Evolutionary conservation across 2,329 filamentous ascomycete species (phyloP).

Genomic region (Ophiostoma ips): DNA sequence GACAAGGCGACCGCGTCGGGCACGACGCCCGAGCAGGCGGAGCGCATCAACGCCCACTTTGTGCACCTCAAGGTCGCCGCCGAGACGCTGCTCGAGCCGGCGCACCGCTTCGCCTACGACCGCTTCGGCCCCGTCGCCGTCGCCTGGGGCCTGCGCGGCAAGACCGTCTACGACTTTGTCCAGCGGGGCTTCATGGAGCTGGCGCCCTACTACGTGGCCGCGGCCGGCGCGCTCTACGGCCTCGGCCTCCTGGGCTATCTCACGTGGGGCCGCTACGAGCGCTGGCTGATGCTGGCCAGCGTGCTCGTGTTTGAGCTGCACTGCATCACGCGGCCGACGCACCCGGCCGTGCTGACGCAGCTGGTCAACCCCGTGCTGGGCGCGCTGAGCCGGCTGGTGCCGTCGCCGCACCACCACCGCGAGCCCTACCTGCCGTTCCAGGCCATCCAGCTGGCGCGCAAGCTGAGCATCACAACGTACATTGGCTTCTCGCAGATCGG

Average conservation of each 20-base stretch:
- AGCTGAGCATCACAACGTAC: slow-evolving; percentile 62
- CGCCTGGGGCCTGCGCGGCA: slow-evolving; percentile 37
- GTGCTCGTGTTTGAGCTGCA: slow-evolving; percentile 44
- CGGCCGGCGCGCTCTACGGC: slow-evolving; percentile 43
- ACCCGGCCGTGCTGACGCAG: slow-evolving; percentile 27
- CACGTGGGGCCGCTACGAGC: slow-evolving; percentile 51
- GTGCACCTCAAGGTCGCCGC: slow-evolving; percentile 71
- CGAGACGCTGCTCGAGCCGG: slow-evolving; percentile 67
- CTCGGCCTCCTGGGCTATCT: slow-evolving; percentile 53
- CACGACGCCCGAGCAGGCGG: slow-evolving; percentile 16
- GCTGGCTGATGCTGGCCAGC: slow-evolving; percentile 42
- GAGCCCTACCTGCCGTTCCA: slow-evolving; percentile 73
- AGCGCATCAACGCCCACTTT: slow-evolving; percentile 41
- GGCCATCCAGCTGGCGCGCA: slow-evolving; percentile 59
- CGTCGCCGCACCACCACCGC: background rate
- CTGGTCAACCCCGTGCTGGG: slow-evolving; percentile 24
- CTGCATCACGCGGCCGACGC: slow-evolving; percentile 38
- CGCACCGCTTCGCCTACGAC: slow-evolving; percentile 75
- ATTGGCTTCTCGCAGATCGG: slow-evolving; percentile 74
- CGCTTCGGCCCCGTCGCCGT: slow-evolving; percentile 64
- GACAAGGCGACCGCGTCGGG: slow-evolving; percentile 50
- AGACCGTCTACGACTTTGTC: slow-evolving; percentile 60
- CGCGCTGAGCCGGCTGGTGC: slow-evolving; percentile 22
- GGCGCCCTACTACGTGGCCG: slow-evolving; percentile 46
- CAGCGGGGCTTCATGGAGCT: slow-evolving; percentile 45